These are phyloP conservation scores for Glutinoglossum americanum DNA, from an alignment of 495 filamentous ascomycete genomes.

Conservation along the genomic window DNA sequence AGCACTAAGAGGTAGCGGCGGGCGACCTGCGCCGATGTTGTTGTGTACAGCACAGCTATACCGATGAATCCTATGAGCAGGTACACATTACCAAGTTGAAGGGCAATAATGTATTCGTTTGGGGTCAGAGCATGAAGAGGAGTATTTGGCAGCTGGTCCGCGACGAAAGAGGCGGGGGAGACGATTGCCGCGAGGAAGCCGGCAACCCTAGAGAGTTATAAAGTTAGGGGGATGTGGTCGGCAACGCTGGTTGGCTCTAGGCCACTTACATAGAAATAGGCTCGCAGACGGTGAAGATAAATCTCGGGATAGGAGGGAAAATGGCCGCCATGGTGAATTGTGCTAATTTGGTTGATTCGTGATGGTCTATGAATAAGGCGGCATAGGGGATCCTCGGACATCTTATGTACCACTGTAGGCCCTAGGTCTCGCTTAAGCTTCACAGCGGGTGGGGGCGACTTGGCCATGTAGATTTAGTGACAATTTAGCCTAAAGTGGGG, in stretches of 20 bases:
- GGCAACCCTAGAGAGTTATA: neutral
- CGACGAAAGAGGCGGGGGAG: neutral
- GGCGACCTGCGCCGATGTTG: neutral
- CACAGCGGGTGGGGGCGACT: too few relatives aligned
- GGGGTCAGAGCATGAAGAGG: neutral
- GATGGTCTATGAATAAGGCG: too few relatives aligned
- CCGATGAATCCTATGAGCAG: conserved; percentile 1
- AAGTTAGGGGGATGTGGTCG: neutral
- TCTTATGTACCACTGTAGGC: too few relatives aligned
- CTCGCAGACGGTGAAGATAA: conserved; percentile 3
- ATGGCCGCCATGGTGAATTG: neutral
- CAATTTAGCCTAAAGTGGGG: too few relatives aligned
- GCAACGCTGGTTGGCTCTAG: neutral
- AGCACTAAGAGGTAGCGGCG: conserved; percentile 35
- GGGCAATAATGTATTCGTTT: neutral
- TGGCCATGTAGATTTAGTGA: too few relatives aligned
- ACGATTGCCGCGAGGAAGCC: neutral
- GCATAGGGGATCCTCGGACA: too few relatives aligned
- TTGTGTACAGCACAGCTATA: neutral
- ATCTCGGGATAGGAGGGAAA: neutral
- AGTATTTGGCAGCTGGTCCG: neutral
- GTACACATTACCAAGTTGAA: conserved; percentile 4
- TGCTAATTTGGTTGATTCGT: neutral
- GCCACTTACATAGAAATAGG: conserved; percentile 1
- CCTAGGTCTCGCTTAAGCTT: too few relatives aligned